A percentile compares a stretch with the other conserved stretches of the same genome.
Evolutionary conservation across 2,329 filamentous ascomycete genomes (phyloP).

Genomic region (Colletotrichum aenigma): DNA sequence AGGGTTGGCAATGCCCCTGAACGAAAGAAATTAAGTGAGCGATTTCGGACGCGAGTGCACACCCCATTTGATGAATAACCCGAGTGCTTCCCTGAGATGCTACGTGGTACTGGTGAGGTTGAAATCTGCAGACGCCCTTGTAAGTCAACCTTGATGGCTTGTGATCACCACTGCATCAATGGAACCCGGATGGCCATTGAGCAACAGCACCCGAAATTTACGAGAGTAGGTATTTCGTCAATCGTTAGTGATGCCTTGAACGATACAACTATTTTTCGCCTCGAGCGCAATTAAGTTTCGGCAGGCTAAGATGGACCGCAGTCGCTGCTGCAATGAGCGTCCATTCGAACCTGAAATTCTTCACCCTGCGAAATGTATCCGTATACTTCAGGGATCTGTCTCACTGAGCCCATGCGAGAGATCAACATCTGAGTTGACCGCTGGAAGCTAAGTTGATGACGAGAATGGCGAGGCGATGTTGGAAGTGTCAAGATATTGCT

Average conservation of each 20-base stretch:
- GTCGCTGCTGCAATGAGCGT: background rate
- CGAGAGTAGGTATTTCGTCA: background rate
- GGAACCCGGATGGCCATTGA: background rate
- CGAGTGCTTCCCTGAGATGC: background rate
- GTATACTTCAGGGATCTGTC: background rate
- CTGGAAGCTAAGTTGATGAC: background rate
- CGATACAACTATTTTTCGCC: background rate
- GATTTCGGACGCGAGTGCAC: background rate
- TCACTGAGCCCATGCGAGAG: background rate
- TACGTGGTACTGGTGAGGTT: background rate
- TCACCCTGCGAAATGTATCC: background rate
- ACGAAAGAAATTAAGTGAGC: background rate
- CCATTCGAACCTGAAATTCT: background rate
- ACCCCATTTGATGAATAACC: background rate
- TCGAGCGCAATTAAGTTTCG: background rate
- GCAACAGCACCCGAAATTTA: background rate
- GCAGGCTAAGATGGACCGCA: background rate
- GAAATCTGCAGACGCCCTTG: background rate
- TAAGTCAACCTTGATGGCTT: background rate
- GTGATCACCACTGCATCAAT: background rate
- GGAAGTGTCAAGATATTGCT: background rate
- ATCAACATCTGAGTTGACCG: background rate
- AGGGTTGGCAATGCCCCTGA: background rate
- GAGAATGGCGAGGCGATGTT: background rate
- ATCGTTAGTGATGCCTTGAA: background rate